Percentiles rank a stretch among this genome's conserved stretches.
Conservation (phyloP, 257 asterid genomes). For the Agastache rugosa region DNA sequence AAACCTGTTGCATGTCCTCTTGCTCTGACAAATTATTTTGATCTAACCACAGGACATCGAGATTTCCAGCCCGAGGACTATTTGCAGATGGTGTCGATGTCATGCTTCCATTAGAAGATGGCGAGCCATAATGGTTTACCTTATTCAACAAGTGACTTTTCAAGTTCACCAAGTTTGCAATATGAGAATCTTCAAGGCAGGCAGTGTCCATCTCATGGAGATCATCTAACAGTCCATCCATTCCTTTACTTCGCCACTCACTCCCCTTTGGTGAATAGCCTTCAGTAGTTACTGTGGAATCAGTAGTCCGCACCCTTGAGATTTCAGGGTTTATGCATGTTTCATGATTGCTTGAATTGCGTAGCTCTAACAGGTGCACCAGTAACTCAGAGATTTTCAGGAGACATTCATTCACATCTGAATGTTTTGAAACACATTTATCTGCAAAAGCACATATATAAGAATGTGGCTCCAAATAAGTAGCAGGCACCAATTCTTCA, state of each 20-base stretch:
- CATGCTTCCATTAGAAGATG: constrained; percentile 92
- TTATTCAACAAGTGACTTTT: constrained; percentile 72
- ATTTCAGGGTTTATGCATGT: constrained; percentile 62
- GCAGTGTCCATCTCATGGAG: constrained; percentile 99
- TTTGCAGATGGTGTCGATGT: constrained; percentile 82
- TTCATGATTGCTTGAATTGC: constrained; percentile 55
- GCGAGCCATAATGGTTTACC: constrained; percentile 76
- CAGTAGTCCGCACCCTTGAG: constrained; percentile 51
- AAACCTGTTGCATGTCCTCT: constrained; percentile 85
- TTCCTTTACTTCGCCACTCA: constrained; percentile 81
- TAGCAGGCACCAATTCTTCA: constrained; percentile 82
- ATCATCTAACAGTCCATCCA: constrained; percentile 94
- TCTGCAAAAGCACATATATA: constrained; percentile 95
- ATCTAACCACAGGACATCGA: constrained; percentile 78
- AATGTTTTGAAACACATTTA: constrained; percentile 69
- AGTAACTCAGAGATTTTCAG: constrained; percentile 80
- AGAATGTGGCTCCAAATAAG: constrained; percentile 92
- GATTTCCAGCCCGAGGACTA: constrained; percentile 84
- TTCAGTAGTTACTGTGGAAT: constrained; percentile 57
- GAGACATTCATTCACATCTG: constrained; percentile 86
- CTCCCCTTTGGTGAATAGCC: constrained; percentile 68
- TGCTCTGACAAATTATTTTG: constrained; percentile 66
- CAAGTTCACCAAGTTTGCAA: constrained; percentile 61
- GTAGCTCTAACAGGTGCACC: constrained; percentile 78
- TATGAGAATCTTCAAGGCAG: constrained; percentile 81